These are phyloP conservation scores for Ustilago tritici DNA, from an alignment of 1,284 basidiomycete genomes.

Conservation along the genomic window DNA sequence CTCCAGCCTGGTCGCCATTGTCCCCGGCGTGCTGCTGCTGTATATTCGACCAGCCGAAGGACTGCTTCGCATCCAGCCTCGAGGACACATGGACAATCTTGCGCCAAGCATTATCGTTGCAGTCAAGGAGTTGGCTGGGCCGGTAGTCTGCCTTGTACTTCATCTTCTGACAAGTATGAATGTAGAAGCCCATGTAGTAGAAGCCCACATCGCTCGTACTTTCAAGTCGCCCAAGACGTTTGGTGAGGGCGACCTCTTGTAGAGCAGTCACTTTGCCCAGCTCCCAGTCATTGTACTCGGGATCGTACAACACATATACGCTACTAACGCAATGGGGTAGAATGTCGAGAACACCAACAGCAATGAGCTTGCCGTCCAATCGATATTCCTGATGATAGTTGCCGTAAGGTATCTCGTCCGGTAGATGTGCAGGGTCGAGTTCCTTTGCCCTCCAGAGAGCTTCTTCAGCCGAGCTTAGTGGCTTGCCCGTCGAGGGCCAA, in stretches of 20 bases:
- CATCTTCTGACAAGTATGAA: conserved; percentile 84
- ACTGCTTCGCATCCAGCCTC: conserved; percentile 18
- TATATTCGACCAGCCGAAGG: conserved; percentile 21
- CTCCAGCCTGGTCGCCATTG: conserved; percentile 20
- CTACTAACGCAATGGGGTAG: conserved; percentile 89
- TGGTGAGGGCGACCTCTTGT: conserved; percentile 57
- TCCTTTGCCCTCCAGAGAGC: conserved; percentile 22
- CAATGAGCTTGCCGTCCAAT: conserved; percentile 81
- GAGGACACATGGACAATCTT: conserved; percentile 12
- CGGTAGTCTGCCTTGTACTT: conserved; percentile 91
- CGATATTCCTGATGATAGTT: conserved; percentile 67
- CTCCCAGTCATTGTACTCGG: conserved; percentile 79
- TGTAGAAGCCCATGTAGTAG: conserved; percentile 62
- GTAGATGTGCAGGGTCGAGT: conserved; percentile 3
- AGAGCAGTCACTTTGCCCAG: conserved; percentile 78
- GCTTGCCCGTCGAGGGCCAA: conserved; percentile 28
- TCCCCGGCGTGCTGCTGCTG: background rate
- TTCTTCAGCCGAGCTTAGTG: conserved; percentile 17
- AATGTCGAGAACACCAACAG: conserved; percentile 90
- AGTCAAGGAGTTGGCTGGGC: conserved; percentile 87
- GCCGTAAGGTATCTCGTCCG: conserved; percentile 49
- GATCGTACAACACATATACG: conserved; percentile 95
- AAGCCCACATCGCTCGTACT: conserved; percentile 22
- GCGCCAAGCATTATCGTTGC: conserved; percentile 34
- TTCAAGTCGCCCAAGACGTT: conserved; percentile 43